Evolutionary conservation across 768 basidiomycete species (phyloP).

Genomic region (Tylopilus subfusipes): DNA sequence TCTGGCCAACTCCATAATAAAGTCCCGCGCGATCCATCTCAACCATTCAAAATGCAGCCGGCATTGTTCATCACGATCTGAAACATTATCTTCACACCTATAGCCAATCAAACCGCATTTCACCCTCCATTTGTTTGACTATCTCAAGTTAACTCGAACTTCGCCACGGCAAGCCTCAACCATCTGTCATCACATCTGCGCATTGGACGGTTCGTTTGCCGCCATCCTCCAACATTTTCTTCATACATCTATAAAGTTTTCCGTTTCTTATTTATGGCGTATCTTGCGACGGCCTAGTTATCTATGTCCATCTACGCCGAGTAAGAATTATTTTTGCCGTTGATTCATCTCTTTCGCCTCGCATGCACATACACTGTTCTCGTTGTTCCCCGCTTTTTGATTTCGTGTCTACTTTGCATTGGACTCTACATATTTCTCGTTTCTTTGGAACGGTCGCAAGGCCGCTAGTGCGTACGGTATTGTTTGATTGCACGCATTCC

Average conservation of each 20-base stretch:
- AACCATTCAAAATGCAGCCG: conserved; percentile 12
- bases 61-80: conserved; percentile 20
- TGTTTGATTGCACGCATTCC: conserved; percentile 12
- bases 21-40: conserved; percentile 5
- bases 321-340: background rate
- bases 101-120: conserved; percentile 24
- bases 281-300: conserved; percentile 25
- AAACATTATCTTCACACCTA: conserved; percentile 19
- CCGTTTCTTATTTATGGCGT: conserved; percentile 29
- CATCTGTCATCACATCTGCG: conserved; percentile 28
- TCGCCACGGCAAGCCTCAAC: conserved; percentile 9
- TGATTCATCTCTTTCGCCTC: background rate
- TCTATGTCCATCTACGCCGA: conserved; percentile 32
- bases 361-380: conserved; percentile 6
- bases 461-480: conserved; percentile 22
- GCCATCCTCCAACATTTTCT: conserved; percentile 16
- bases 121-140: conserved; percentile 32
- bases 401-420: conserved; percentile 7
- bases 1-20: conserved; percentile 11
- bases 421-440: conserved; percentile 17
- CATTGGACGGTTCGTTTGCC: conserved; percentile 30
- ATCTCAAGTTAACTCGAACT: conserved; percentile 15
- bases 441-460: conserved; percentile 18
- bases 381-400: background rate
- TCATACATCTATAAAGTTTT: conserved; percentile 13